Evolutionary conservation across 192 early-diverging fungal species (phyloP).

Genomic region (Funneliformis mosseae): DNA sequence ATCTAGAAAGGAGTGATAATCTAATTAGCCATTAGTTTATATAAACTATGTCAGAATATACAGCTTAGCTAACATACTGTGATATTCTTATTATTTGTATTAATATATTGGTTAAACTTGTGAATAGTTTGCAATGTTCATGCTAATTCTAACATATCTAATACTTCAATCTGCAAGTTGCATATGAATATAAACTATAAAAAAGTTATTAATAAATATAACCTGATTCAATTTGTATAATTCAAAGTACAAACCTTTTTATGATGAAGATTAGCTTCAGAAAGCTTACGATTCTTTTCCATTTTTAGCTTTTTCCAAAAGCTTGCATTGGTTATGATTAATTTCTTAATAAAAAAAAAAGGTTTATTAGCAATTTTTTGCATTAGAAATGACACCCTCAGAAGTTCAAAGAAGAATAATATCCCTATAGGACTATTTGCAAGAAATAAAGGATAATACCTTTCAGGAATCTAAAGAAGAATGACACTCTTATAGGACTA

Average conservation of each 20-base stretch:
- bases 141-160: not conserved
- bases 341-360: not conserved
- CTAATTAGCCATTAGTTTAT: not conserved
- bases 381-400: not conserved
- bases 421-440: not conserved
- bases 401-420: not conserved
- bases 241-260: constrained; percentile 8
- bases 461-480: no score
- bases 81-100: not conserved
- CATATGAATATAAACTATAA: not conserved
- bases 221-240: constrained; percentile 1
- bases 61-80: not conserved
- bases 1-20: not conserved
- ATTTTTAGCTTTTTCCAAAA: not conserved
- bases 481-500: no score
- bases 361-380: not conserved
- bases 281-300: not conserved
- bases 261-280: not conserved
- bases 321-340: not conserved
- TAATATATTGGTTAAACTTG: not conserved
- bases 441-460: no score
- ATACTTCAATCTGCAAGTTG: not conserved
- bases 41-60: not conserved
- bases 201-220: constrained; percentile 3
- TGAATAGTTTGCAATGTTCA: not conserved